phyloP scores from a whole-genome alignment of 495 filamentous ascomycete genomes.

The Daldinia childiae region DNA sequence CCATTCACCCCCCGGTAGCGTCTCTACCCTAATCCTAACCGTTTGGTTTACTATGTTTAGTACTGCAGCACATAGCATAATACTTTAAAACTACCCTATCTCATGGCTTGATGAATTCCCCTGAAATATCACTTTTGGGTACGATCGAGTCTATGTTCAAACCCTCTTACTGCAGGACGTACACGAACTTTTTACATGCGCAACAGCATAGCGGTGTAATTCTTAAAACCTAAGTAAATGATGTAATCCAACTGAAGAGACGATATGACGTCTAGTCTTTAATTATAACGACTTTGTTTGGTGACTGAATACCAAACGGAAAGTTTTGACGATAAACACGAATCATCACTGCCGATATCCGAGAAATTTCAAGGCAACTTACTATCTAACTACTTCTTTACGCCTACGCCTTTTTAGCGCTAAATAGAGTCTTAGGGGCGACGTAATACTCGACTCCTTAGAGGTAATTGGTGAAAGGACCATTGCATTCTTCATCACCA shows the following conservation, averaged over 20 bases:
- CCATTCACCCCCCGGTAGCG: not conserved
- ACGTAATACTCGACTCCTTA: not conserved
- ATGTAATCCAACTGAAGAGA: not conserved
- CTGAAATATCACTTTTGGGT: not conserved
- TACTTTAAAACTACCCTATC: not conserved
- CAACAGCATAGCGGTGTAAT: not conserved
- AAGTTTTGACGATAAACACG: not conserved
- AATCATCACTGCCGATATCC: conserved; percentile 1
- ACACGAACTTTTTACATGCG: not conserved
- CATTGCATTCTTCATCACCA: not conserved
- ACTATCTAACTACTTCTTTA: not conserved
- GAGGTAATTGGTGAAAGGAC: not conserved
- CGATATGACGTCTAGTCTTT: not conserved
- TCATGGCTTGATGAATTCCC: not conserved
- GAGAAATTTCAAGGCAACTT: not conserved
- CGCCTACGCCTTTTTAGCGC: not conserved
- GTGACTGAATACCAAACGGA: not conserved
- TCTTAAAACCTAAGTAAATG: not conserved
- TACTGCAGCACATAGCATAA: not conserved
- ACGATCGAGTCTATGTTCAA: not conserved
- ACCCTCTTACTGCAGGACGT: not conserved
- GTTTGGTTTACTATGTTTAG: not conserved
- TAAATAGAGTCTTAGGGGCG: not conserved
- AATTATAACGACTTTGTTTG: not conserved
- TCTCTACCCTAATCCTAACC: not conserved